Percentiles rank a stretch among this genome's conserved stretches.
These are phyloP conservation scores for Solanum hybrid DNA, from an alignment of 305 asterid genomes.

Conservation along the genomic window DNA sequence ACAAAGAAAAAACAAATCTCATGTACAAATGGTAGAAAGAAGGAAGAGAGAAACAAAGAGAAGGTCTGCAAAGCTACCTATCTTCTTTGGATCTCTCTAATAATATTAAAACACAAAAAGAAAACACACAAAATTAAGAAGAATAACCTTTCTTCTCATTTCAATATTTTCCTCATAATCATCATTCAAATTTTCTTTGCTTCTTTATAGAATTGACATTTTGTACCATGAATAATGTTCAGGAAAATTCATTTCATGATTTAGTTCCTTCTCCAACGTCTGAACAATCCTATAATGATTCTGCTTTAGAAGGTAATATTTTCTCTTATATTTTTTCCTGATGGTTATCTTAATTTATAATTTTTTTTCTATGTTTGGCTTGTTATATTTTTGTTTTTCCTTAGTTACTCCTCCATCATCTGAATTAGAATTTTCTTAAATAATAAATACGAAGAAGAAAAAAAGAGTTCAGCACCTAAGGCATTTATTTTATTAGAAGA, in stretches of 20 bases:
- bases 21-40: background rate
- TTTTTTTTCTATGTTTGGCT: background rate
- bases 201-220: background rate
- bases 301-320: conserved; percentile 56
- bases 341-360: background rate
- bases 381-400: background rate
- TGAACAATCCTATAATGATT: conserved; percentile 38
- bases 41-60: conserved; percentile 11
- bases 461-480: background rate
- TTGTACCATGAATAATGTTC: conserved; percentile 29
- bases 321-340: background rate
- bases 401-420: background rate
- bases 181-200: background rate
- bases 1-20: background rate
- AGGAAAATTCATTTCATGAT: conserved; percentile 34
- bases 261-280: conserved; percentile 19
- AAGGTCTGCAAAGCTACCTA: conserved; percentile 23
- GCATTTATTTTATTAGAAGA: background rate
- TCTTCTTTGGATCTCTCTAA: conserved; percentile 31
- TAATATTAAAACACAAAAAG: background rate
- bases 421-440: background rate
- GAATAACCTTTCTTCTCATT: background rate
- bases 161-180: background rate
- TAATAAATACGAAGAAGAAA: background rate
- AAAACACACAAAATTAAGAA: background rate